Evolutionary conservation across 257 asterid genomes (phyloP), one percentile per base, ranked within the genome.

Genomic region (Solanum gracilifrons): DNA sequence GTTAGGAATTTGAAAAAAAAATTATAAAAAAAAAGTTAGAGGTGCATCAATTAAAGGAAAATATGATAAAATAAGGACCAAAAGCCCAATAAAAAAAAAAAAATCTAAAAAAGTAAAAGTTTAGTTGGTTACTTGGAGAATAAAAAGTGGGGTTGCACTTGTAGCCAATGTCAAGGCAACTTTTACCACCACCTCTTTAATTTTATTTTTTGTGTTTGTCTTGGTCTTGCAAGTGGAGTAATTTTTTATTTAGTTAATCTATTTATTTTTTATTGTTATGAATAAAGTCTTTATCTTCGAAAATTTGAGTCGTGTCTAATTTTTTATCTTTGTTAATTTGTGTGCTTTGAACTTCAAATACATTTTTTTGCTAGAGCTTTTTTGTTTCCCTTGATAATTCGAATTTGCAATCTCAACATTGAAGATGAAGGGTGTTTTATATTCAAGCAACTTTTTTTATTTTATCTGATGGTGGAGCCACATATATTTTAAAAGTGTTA

Each of bases 1-100:
- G 88, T 58, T 64, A 41, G 89, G 91, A 86, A 91, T 86, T 80
- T 29, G 87, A 72, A 79, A 82, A 87, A 80, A 84, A 58, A 80
- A 5, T 5, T 48, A 15, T 16, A 1, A 2, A 2, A 18, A 51
- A 48, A 66, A 48, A 71, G 33, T 20, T 48, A 29, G 23, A 85
- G 31, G 62, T 83, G 89, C 68, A 80, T 27, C 27, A 80, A 82
- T 29, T 10, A 82, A 82, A 29, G 39, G 20, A n/a, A 77, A 82
- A 74, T 48, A 5, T 31, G 7, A 82, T 48, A 82, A 31, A 48
- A 82, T 29, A 48, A 82, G 39, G 69, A 31, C 20, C 8, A 29
- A 29, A 15, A 27, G 46, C 25, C 51, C 31, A 13, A 68, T n/a
- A 7, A 25, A 25, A n/a, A 23, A 5, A 66, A 64, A n/a, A 39